Base-by-base conservation (phyloP, 306 rosid species). In the Senna siamea region DNA sequence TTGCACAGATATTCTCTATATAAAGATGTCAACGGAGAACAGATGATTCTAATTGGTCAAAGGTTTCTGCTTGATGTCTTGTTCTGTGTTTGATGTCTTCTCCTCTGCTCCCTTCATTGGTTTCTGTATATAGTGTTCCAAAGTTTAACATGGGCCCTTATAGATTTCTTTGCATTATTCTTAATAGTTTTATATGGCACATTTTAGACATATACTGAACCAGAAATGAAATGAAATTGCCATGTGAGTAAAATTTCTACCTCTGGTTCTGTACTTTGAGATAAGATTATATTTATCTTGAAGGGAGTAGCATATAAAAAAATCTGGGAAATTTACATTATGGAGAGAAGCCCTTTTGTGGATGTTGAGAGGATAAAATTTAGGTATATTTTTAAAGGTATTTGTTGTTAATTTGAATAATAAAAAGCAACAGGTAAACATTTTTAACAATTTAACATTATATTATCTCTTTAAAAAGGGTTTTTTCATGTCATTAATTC, bases 1-100 rank as follows among this genome's bases (percentile, higher is more conserved):
- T 73, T 73, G 47, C 70, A 22, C 83, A 53, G 71, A 47, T 18
- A 47, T 70, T 55, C 75, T 60, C 59, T 71, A 73, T 79, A 78
- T 79, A 83, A 58, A 79, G 85, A 85, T 79, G 80, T 82, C 85
- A 80, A 78, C 70, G 80, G 86, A 84, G 80, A 81, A 84, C 78
- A 41, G 61, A 76, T 82, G 78, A 78, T 91, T 89, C 82, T 77
- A 80, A 87, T 82, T 84, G 78, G 85, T 79, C 89, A 79, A 85
- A 85, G 87, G 78, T 75, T 83, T 78, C 53, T 65, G 78, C 58
- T 76, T 78, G 74, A 70, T 76, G 74, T 81, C 75, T n/a, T n/a
- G n/a, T 73, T 64, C 52, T 55, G 56, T 74, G 72, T 74, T 58
- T 55, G 9, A 75, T 75, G 37, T 38, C 43, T 57, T 80, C 43